phyloP scores from a whole-genome alignment of 164 flowering plant genomes.

The Vitis rotundifolia region DNA sequence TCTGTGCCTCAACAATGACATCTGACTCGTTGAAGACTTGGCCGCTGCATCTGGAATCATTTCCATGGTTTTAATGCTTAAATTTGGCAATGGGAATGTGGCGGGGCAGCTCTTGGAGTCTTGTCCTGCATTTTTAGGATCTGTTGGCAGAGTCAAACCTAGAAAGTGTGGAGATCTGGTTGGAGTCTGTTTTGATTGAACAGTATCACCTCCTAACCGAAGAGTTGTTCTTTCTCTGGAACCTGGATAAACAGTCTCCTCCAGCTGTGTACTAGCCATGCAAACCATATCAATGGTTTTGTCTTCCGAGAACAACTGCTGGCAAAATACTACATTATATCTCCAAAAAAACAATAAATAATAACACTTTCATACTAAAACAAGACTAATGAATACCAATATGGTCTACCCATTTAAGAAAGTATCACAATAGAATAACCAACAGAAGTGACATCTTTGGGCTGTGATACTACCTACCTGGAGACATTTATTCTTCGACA shows the following conservation, averaged over 20 bases:
- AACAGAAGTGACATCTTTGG: not conserved
- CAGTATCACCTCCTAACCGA: conserved; percentile 9
- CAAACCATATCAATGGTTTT: conserved; percentile 7
- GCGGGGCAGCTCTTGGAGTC: conserved; percentile 6
- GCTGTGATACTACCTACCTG: conserved; percentile 20
- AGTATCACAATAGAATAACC: not conserved
- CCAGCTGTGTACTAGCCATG: conserved; percentile 13
- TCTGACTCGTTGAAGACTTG: conserved; percentile 22
- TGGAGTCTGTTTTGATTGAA: conserved; percentile 9
- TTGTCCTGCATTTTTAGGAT: conserved; percentile 7
- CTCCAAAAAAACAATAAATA: not conserved
- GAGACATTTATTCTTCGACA: conserved; percentile 15
- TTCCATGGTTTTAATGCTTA: conserved; percentile 9
- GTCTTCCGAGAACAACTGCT: conserved; percentile 29
- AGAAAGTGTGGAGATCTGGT: conserved; percentile 13
- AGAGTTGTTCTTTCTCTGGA: conserved; percentile 7
- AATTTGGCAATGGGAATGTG: conserved; percentile 11
- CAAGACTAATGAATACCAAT: not conserved
- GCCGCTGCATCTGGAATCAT: conserved; percentile 11
- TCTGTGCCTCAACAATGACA: conserved; percentile 30
- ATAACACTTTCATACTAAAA: not conserved
- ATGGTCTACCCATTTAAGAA: not conserved
- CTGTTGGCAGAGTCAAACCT: conserved; percentile 27
- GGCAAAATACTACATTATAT: not conserved
- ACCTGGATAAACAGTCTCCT: conserved; percentile 8